A percentile compares a stretch with the other conserved stretches of the same genome.
These are phyloP conservation scores for Knoxdaviesia proteae DNA, from an alignment of 2,329 filamentous ascomycete species.

Conservation along the genomic window DNA sequence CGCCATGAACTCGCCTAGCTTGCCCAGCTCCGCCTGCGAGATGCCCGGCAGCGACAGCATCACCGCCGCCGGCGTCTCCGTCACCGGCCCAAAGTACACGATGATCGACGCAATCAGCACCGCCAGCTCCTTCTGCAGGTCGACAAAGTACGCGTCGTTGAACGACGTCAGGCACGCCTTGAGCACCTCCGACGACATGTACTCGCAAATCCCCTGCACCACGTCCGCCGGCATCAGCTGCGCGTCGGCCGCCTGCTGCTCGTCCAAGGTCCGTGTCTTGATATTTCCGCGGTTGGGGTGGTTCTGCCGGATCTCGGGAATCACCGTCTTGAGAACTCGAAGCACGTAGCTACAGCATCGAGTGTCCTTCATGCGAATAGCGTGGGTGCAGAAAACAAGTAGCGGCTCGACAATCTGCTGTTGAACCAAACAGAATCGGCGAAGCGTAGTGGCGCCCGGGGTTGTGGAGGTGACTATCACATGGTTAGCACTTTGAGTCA, in stretches of 20 bases:
- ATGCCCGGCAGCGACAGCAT: slow-evolving; percentile 68
- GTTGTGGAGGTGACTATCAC: no score
- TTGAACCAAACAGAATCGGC: slow-evolving; percentile 64
- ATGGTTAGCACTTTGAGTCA: no score
- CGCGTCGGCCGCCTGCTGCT: slow-evolving; percentile 12
- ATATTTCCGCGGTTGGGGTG: neutral
- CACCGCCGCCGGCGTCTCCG: slow-evolving; percentile 49
- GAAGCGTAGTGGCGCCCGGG: slow-evolving; percentile 28
- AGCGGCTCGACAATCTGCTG: slow-evolving; percentile 68
- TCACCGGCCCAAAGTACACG: slow-evolving; percentile 49
- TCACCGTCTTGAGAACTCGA: slow-evolving; percentile 65
- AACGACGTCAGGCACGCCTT: slow-evolving; percentile 78
- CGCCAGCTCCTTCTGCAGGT: slow-evolving; percentile 82
- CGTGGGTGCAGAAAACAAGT: slow-evolving; percentile 78
- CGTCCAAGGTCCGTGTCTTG: neutral
- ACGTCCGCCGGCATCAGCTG: slow-evolving; percentile 27
- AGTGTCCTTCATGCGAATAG: slow-evolving; percentile 73
- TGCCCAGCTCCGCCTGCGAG: slow-evolving; percentile 42
- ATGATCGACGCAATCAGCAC: slow-evolving; percentile 73
- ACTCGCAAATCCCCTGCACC: slow-evolving; percentile 58
- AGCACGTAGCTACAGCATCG: slow-evolving; percentile 73
- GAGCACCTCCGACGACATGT: slow-evolving; percentile 72
- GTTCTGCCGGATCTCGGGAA: slow-evolving; percentile 45
- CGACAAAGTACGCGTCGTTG: slow-evolving; percentile 91
- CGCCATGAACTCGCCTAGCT: slow-evolving; percentile 38